phyloP scores from a whole-genome alignment of 2,329 filamentous ascomycete genomes.

The Calonectria hongkongensis region DNA sequence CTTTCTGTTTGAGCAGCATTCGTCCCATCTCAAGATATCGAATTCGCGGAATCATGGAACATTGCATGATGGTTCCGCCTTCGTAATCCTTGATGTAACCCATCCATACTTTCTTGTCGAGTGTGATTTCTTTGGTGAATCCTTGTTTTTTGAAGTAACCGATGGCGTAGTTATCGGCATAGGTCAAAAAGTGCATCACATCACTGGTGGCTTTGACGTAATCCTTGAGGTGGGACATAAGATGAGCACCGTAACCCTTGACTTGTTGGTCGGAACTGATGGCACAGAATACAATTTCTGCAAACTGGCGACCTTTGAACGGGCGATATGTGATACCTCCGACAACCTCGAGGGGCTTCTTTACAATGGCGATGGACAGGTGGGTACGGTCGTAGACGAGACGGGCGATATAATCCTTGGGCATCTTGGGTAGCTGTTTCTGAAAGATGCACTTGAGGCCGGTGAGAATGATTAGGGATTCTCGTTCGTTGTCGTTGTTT shows the following conservation, averaged over 20 bases:
- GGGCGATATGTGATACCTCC: constrained; percentile 97
- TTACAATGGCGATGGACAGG: constrained; percentile 96
- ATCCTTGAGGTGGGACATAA: constrained; percentile 98
- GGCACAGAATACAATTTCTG: constrained; percentile 98
- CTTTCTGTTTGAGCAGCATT: constrained; percentile 98
- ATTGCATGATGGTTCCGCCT: constrained; percentile 99
- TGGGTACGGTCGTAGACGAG: constrained; percentile 98
- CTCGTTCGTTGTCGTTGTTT: constrained; percentile 93
- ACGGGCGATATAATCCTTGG: constrained; percentile 98
- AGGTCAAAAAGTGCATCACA: constrained; percentile 99
- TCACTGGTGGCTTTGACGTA: constrained; percentile 98
- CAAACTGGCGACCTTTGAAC: constrained; percentile 93
- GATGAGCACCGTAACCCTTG: constrained; percentile 97
- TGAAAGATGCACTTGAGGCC: constrained; percentile 99
- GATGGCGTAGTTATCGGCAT: constrained; percentile 98
- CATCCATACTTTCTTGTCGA: constrained; percentile 96
- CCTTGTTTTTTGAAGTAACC: constrained; percentile 99
- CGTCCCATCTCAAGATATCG: constrained; percentile 94
- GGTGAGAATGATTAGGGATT: constrained; percentile 94
- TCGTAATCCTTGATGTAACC: constrained; percentile 99
- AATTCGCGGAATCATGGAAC: constrained; percentile 95
- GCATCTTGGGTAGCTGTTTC: constrained; percentile 99
- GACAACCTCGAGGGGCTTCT: constrained; percentile 95
- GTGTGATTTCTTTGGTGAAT: constrained; percentile 98
- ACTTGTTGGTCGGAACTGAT: constrained; percentile 99